Conservation (phyloP, 331 rosid genomes). For the Cucumis variabilis region DNA sequence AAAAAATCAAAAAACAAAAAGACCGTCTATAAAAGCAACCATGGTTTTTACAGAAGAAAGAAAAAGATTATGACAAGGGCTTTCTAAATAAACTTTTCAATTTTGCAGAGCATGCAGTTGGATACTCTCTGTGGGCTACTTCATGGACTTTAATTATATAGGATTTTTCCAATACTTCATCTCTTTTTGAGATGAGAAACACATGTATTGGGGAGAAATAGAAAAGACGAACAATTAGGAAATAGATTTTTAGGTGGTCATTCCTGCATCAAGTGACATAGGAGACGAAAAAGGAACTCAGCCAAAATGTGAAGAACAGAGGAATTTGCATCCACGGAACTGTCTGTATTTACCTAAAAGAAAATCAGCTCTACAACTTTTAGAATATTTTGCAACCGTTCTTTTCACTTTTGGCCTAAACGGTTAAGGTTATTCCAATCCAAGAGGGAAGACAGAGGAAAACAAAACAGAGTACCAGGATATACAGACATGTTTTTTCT, state of each 20-base stretch:
- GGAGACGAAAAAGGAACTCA: not conserved
- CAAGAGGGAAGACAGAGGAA: not conserved
- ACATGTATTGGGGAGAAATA: not conserved
- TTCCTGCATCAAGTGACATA: not conserved
- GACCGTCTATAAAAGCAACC: not conserved
- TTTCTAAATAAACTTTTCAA: not conserved
- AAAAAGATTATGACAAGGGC: not conserved
- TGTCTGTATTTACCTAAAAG: not conserved
- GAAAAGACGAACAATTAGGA: not conserved
- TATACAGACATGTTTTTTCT: not conserved
- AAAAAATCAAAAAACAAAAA: not conserved
- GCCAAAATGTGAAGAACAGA: not conserved
- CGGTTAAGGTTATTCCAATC: not conserved
- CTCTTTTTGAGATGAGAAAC: not conserved
- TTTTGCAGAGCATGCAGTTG: conserved; percentile 11
- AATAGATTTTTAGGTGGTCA: not conserved
- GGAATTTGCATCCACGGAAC: not conserved
- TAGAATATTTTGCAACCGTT: not conserved
- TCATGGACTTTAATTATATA: not conserved
- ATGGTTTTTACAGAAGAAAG: not conserved
- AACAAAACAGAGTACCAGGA: not conserved
- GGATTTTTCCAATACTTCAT: not conserved
- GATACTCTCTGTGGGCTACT: not conserved
- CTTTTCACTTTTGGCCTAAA: not conserved
- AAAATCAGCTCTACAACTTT: not conserved